These are phyloP conservation scores for Chlorella variabilis DNA, from an alignment of 163 green algal genomes.

Conservation along the genomic window DNA sequence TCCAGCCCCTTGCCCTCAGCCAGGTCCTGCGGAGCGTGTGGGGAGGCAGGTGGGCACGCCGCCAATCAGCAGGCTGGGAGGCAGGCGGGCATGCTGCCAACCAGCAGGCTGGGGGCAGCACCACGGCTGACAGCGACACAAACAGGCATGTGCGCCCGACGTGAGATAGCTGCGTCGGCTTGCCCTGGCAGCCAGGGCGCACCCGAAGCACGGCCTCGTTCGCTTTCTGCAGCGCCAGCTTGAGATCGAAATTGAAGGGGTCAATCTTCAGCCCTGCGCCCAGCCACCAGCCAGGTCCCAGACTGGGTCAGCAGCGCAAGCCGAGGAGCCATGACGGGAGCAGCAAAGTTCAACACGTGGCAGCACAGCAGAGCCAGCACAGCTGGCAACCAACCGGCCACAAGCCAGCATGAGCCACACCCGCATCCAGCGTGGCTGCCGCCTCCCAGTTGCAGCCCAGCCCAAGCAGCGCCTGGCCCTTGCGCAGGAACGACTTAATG, in stretches of 20 bases:
- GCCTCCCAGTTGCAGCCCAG: slow-evolving; percentile 62
- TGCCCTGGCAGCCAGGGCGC: too few relatives aligned
- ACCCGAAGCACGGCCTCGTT: slow-evolving; percentile 55
- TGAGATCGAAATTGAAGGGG: slow-evolving; percentile 66
- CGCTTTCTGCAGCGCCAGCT: slow-evolving; percentile 60
- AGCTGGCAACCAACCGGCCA: not conserved
- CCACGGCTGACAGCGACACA: not conserved
- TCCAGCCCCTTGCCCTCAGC: slow-evolving; percentile 59
- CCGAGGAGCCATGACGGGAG: too few relatives aligned
- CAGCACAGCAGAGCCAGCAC: not conserved
- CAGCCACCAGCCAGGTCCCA: too few relatives aligned
- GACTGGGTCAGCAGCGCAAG: too few relatives aligned
- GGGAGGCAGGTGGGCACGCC: too few relatives aligned
- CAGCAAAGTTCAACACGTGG: not conserved
- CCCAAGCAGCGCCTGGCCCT: slow-evolving; percentile 65
- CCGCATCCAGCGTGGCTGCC: slow-evolving; percentile 55
- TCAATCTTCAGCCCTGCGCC: slow-evolving; percentile 53
- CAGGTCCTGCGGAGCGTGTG: slow-evolving; percentile 60
- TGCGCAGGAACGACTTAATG: slow-evolving; percentile 57
- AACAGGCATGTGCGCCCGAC: too few relatives aligned
- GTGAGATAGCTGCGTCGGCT: too few relatives aligned
- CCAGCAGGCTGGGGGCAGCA: too few relatives aligned
- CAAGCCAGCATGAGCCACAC: too few relatives aligned
- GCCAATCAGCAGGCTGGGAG: too few relatives aligned
- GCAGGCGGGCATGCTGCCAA: too few relatives aligned